Conservation (phyloP, 805 yeast species). For the Kluyveromyces siamensis region DNA sequence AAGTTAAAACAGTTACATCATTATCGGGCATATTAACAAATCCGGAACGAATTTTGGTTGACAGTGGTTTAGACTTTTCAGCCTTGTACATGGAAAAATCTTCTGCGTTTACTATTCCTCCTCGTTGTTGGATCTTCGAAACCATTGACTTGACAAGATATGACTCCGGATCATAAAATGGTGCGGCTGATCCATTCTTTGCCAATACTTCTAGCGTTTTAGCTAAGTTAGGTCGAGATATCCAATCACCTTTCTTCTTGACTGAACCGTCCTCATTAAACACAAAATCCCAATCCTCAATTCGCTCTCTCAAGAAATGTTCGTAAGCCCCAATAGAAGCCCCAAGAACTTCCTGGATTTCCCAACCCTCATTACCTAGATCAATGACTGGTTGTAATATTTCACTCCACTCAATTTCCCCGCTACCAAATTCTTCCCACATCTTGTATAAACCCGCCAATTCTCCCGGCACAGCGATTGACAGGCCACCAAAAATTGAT, state of each 20-base stretch:
- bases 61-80: constrained; percentile 32
- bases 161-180: constrained; percentile 79
- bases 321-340: constrained; percentile 34
- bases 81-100: constrained; percentile 63
- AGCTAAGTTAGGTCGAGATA: constrained; percentile 55
- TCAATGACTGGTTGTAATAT: constrained; percentile 68
- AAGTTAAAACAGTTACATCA: constrained; percentile 40
- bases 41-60: constrained; percentile 17
- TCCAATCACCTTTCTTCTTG: constrained; percentile 46
- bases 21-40: constrained; percentile 29
- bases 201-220: constrained; percentile 62
- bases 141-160: constrained; percentile 59
- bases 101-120: constrained; percentile 57
- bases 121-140: constrained; percentile 37
- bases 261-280: constrained; percentile 29
- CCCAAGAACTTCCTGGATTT: constrained; percentile 36
- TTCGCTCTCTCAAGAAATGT: constrained; percentile 23
- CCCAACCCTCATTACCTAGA: constrained; percentile 58
- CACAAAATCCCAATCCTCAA: constrained; percentile 50
- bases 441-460: constrained; percentile 69
- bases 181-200: constrained; percentile 61
- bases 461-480: constrained; percentile 89
- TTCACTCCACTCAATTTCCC: constrained; percentile 60
- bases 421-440: constrained; percentile 55
- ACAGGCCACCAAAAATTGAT: constrained; percentile 75